Conservation (phyloP, 768 basidiomycete genomes). For the Pleurotus tuber-regium region DNA sequence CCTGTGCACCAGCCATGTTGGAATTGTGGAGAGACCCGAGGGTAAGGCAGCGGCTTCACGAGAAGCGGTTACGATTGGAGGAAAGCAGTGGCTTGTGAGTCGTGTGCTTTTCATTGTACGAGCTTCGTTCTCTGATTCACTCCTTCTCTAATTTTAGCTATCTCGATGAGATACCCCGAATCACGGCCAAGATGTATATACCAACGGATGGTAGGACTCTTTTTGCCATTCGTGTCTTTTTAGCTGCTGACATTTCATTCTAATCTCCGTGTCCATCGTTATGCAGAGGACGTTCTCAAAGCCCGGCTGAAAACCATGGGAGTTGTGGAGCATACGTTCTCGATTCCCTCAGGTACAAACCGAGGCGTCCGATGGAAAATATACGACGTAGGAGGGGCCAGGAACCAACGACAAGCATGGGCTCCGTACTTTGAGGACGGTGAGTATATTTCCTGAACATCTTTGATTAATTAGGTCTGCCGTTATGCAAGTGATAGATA, state of each 20-base stretch:
- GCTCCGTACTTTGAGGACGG: slow-evolving; percentile 88
- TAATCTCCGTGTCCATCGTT: slow-evolving; percentile 7
- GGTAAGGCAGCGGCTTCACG: slow-evolving; percentile 60
- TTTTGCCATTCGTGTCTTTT: slow-evolving; percentile 17
- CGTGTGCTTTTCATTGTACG: slow-evolving; percentile 10
- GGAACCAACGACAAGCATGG: slow-evolving; percentile 83
- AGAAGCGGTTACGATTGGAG: slow-evolving; percentile 68
- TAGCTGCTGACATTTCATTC: slow-evolving; percentile 14
- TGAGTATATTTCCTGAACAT: slow-evolving; percentile 35
- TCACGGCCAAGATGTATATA: slow-evolving; percentile 78
- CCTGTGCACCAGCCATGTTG: slow-evolving; percentile 62
- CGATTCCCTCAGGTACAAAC: slow-evolving; percentile 54
- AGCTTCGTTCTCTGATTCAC: slow-evolving; percentile 13
- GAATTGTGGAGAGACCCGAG: slow-evolving; percentile 76
- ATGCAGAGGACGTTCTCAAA: slow-evolving; percentile 70
- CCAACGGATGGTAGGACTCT: slow-evolving; percentile 64
- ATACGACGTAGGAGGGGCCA: slow-evolving; percentile 82
- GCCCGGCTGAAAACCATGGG: slow-evolving; percentile 83
- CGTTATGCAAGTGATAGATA: slow-evolving; percentile 5
- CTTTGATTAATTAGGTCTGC: slow-evolving; percentile 3
- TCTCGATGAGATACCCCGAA: slow-evolving; percentile 76
- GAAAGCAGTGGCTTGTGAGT: slow-evolving; percentile 86
- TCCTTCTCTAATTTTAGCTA: slow-evolving; percentile 46
- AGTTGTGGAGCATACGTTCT: slow-evolving; percentile 76
- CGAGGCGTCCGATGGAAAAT: slow-evolving; percentile 74